These are phyloP conservation scores for Capronia americana DNA, from an alignment of 2,329 filamentous ascomycete species.

Conservation along the genomic window DNA sequence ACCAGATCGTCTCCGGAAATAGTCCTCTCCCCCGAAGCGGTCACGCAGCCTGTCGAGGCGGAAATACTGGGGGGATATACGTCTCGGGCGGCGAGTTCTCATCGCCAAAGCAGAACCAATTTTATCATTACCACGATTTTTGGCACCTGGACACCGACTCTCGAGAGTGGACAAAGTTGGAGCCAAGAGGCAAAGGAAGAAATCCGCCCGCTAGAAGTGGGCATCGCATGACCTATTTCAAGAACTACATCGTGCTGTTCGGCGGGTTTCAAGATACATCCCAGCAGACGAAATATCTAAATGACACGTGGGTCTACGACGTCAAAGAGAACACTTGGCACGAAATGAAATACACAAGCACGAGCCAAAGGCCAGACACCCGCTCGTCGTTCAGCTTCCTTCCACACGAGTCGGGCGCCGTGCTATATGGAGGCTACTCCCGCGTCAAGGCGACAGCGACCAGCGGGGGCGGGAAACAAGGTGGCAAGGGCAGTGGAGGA, in stretches of 20 bases:
- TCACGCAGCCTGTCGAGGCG: constrained; percentile 91
- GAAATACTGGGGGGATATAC: constrained; percentile 84
- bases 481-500: constrained; percentile 62
- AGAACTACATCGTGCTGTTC: constrained; percentile 94
- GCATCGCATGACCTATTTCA: constrained; percentile 95
- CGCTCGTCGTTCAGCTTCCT: constrained; percentile 90
- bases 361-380: constrained; percentile 85
- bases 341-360: constrained; percentile 74
- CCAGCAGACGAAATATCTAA: constrained; percentile 90
- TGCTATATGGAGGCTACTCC: constrained; percentile 92
- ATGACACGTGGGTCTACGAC: constrained; percentile 95
- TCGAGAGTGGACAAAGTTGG: constrained; percentile 89
- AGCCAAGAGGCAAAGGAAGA: constrained; percentile 73
- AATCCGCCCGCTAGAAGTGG: constrained; percentile 84
- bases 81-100: constrained; percentile 95
- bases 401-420: constrained; percentile 87
- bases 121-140: constrained; percentile 99
- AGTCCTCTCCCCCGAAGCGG: constrained; percentile 87
- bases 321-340: constrained; percentile 86
- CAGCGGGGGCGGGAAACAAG: constrained; percentile 60
- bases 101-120: constrained; percentile 94
- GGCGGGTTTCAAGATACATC: constrained; percentile 98
- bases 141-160: constrained; percentile 86
- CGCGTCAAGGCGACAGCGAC: constrained; percentile 75
- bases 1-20: constrained; percentile 87